Evolutionary conservation across 352 stramenopile genomes (phyloP), one percentile per base, ranked within the genome.

Genomic region (Thraustochytrium striatum): DNA sequence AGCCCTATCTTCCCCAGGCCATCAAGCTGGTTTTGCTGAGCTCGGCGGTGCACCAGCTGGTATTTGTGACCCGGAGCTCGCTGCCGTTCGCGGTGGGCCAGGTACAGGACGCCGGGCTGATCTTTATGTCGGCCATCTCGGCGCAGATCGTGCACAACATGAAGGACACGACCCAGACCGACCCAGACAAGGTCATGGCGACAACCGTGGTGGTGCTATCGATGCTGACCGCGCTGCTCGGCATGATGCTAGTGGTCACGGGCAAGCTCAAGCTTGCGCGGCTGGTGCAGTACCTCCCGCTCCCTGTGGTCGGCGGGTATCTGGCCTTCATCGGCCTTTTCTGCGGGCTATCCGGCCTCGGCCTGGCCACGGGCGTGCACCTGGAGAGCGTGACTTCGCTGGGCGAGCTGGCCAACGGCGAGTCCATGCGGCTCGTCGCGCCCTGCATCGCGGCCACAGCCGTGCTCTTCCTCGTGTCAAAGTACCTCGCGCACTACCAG

Each of bases 321-420:
- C 85, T 99, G 47, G 95, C 94, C 3, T 98, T 94, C 84, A 98
- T 98, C 80, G 95, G 96, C 1, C 93, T 97, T 47, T 98, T 98
- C 81, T 94, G 90, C 82, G 89, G 89, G 28, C 57, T 82, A 13
- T 69, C 75, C 32, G 83, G 83, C 19, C 59, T 81, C 7, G 38
- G 38, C 8, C 59, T 85, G 33, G 52, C 59, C 16, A 57, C 85
- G 91, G 72, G 88, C 87, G 36, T 87, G 2, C 65, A 75, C 61
- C 28, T 85, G 38, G 61, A 85, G 35, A 69, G 61, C 21, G 36
- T 86, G 25, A 21, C 30, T 19, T 30, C 86, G n/a, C 61, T 84
- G 19, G 9, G 32, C 57, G 38, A 80, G 32, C 52, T 86, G 28
- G 65, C 80, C 1, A 79, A 83, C 32, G 33, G n/a, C 13, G 38